phyloP scores from a whole-genome alignment of 2,329 filamentous ascomycete genomes.

The Penicillium thymicola region DNA sequence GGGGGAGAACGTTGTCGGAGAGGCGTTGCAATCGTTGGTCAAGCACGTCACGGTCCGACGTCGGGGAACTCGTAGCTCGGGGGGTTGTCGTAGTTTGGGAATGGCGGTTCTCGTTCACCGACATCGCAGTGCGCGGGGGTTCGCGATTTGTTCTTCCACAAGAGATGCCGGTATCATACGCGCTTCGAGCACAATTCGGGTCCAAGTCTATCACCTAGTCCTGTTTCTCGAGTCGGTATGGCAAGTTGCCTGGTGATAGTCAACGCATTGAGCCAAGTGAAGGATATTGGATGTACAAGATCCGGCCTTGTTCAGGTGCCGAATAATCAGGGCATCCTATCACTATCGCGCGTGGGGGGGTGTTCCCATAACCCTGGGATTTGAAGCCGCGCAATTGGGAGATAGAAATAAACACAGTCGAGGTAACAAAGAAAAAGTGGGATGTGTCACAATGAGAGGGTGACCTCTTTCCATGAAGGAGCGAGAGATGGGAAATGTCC shows the following conservation, averaged over 20 bases:
- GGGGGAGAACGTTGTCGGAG: slow-evolving; percentile 42
- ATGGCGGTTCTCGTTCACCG: slow-evolving; percentile 35
- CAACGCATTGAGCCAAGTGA: slow-evolving; percentile 22
- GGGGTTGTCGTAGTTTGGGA: slow-evolving; percentile 26
- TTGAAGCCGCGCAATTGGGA: slow-evolving; percentile 1
- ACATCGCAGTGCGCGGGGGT: slow-evolving; percentile 38
- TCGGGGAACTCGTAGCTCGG: slow-evolving; percentile 20
- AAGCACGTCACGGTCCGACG: slow-evolving; percentile 30
- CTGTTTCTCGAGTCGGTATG: neutral
- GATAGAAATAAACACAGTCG: neutral
- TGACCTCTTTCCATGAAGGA: slow-evolving; percentile 6
- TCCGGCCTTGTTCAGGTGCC: slow-evolving; percentile 13
- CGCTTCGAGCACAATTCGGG: slow-evolving; percentile 1
- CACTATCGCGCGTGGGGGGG: slow-evolving; percentile 7
- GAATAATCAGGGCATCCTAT: slow-evolving; percentile 18
- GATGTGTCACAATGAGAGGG: slow-evolving; percentile 5
- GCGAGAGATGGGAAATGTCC: slow-evolving; percentile 4
- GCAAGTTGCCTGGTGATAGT: slow-evolving; percentile 1
- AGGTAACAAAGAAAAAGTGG: slow-evolving; percentile 4
- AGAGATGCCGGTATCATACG: slow-evolving; percentile 8
- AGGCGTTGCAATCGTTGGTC: slow-evolving; percentile 40
- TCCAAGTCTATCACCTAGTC: neutral
- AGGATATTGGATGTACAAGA: slow-evolving; percentile 6
- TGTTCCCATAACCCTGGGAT: slow-evolving; percentile 8
- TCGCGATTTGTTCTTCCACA: slow-evolving; percentile 14